Base-by-base conservation (phyloP, 192 early-diverging fungal genomes). In the Rhizoclosmatium globosum region DNA sequence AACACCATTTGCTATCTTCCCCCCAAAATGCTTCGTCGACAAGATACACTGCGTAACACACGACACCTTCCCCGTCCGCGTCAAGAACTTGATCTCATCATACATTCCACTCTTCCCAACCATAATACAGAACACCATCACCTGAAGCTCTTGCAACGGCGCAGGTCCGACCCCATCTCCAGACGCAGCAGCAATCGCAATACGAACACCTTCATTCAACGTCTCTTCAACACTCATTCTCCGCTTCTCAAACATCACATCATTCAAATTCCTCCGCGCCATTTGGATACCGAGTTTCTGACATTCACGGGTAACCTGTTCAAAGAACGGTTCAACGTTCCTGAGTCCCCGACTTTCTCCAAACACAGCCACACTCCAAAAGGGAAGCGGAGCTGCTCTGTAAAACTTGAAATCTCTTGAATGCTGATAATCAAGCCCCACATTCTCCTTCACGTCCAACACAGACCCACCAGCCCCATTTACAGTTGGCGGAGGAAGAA, bases 1-100 rank as follows among this genome's bases (percentile, higher is more conserved):
- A 83, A 95, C 96, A 71, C 90, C 94, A 21, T 80, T 41, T 2
- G 64, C 39, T 1, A 56, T 67, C 38, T 50, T 50, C 11, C 67
- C 17, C 39, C 13, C 7, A 44, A 70, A 85, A 61, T 95, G 87
- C 79, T 86, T 93, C 43, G 81, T 78, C 56, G 48, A 50, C 13
- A 72, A 19, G 79, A 96, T 85, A 85, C 94, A 96, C 84, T 97
- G 96, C 3, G 94, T 94, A 13, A 53, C 17, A 13, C 9, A 7
- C 9, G 6, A 7, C 9, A 53, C 50, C 3, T 93, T 83, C 64
- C 95, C 79, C 0, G 92, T 94, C 66, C 95, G 92, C 45, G 92
- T 90, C 61, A 93, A 77, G 60, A 91, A 89, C 84, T 98, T 98
- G 82, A 95, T 89, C 23, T 91, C 88, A 60, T 90, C 90, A 83